These are phyloP conservation scores for Aspergillus affinis DNA, from an alignment of 495 filamentous ascomycete species.

Conservation along the genomic window DNA sequence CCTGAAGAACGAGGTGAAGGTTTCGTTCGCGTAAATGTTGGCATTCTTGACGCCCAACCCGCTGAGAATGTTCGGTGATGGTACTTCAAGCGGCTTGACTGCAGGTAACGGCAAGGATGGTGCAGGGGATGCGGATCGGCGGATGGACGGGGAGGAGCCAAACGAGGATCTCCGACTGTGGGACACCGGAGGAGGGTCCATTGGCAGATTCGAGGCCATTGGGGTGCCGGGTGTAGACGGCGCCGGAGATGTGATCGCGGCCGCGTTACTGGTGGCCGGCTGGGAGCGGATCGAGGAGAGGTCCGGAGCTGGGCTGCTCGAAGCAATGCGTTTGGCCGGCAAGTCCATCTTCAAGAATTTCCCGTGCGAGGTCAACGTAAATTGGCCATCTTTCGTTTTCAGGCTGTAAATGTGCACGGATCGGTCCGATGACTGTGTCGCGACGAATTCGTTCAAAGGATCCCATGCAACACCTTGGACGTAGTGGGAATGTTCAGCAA, in stretches of 20 bases:
- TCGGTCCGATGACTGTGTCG: slow-evolving; percentile 96
- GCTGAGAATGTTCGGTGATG: slow-evolving; percentile 63
- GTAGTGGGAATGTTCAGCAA: slow-evolving; percentile 98
- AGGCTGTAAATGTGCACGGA: slow-evolving; percentile 96
- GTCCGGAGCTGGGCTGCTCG: slow-evolving; percentile 89
- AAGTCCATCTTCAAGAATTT: slow-evolving; percentile 87
- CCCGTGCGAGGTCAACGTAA: slow-evolving; percentile 75
- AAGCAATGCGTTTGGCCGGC: slow-evolving; percentile 83
- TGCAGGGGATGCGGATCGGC: slow-evolving; percentile 91
- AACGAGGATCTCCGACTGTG: slow-evolving; percentile 95
- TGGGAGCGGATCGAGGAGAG: slow-evolving; percentile 54
- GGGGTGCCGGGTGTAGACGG: slow-evolving; percentile 96
- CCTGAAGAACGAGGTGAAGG: slow-evolving; percentile 94
- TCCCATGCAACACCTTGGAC: slow-evolving; percentile 99
- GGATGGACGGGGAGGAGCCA: slow-evolving; percentile 79
- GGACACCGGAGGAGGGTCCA: slow-evolving; percentile 93
- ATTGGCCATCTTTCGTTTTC: slow-evolving; percentile 95
- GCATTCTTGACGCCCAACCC: slow-evolving; percentile 75
- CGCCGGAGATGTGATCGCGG: slow-evolving; percentile 73
- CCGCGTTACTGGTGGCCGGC: slow-evolving; percentile 55
- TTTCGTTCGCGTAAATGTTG: slow-evolving; percentile 95
- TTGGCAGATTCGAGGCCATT: slow-evolving; percentile 82
- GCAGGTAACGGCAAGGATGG: slow-evolving; percentile 93
- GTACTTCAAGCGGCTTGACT: slow-evolving; percentile 91
- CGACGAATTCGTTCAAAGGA: slow-evolving; percentile 95